phyloP scores from a whole-genome alignment of 139 green algal species.

The Ulvella scutata region DNA sequence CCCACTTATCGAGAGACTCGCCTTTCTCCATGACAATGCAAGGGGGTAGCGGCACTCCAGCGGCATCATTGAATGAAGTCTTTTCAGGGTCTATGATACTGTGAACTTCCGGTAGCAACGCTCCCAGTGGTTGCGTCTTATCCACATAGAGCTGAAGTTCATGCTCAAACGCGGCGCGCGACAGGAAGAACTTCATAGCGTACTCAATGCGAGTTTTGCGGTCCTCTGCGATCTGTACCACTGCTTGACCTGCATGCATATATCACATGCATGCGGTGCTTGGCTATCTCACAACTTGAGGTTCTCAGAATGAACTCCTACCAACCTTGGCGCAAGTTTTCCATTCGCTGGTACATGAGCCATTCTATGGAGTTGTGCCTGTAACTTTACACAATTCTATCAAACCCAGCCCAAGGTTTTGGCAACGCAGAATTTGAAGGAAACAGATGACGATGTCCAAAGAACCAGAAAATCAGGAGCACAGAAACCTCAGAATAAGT shows the following conservation, averaged over 20 bases:
- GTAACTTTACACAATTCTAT: no score
- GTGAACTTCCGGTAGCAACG: neutral
- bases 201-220: neutral
- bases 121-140: neutral
- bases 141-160: neutral
- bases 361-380: no score
- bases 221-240: neutral
- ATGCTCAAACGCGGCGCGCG: neutral
- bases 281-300: no score
- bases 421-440: no score
- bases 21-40: neutral
- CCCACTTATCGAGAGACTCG: neutral
- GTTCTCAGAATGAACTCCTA: no score
- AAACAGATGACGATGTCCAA: no score
- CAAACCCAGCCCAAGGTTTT: no score
- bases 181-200: conserved; percentile 3
- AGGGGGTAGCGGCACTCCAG: neutral
- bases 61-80: neutral
- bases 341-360: no score
- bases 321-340: no score
- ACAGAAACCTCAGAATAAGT: no score
- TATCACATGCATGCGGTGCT: no score
- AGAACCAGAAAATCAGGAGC: no score
- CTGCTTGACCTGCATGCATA: neutral
- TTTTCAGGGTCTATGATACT: neutral